Evolutionary conservation across 345 rosid species (phyloP).

Genomic region (Odontarrhena argentea): DNA sequence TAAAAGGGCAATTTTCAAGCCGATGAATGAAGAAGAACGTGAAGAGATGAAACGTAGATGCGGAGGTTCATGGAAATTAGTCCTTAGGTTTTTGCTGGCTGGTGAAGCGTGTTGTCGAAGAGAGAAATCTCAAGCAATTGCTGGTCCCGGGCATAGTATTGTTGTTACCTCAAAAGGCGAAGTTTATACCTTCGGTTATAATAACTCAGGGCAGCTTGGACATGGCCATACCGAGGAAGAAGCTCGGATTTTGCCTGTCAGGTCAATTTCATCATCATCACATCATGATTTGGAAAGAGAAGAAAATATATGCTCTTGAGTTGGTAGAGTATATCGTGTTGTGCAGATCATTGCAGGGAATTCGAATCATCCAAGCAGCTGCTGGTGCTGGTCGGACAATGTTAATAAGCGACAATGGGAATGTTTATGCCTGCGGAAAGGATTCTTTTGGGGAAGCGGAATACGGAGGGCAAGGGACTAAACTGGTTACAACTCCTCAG

Average conservation of each 20-base stretch:
- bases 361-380: conserved; percentile 94
- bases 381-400: conserved; percentile 96
- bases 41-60: conserved; percentile 74
- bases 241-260: conserved; percentile 74
- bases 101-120: conserved; percentile 95
- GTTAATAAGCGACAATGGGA: conserved; percentile 89
- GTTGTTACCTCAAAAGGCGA: conserved; percentile 79
- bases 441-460: conserved; percentile 90
- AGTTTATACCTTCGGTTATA: conserved; percentile 83
- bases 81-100: conserved; percentile 83
- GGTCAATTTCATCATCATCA: conserved; percentile 50
- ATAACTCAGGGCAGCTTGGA: conserved; percentile 91
- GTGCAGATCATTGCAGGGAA: conserved; percentile 89
- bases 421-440: conserved; percentile 84
- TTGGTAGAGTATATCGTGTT: conserved; percentile 36
- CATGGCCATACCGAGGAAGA: conserved; percentile 83
- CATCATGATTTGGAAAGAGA: too few relatives aligned
- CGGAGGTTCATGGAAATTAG: conserved; percentile 97
- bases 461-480: conserved; percentile 64
- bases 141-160: conserved; percentile 97
- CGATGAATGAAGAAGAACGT: conserved; percentile 73
- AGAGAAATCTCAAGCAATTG: conserved; percentile 93
- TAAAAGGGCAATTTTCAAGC: conserved; percentile 82
- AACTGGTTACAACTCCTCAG: conserved; percentile 66
- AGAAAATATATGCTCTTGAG: too few relatives aligned